phyloP scores from a whole-genome alignment of 352 stramenopile genomes.

The Albugo laibachii region DNA sequence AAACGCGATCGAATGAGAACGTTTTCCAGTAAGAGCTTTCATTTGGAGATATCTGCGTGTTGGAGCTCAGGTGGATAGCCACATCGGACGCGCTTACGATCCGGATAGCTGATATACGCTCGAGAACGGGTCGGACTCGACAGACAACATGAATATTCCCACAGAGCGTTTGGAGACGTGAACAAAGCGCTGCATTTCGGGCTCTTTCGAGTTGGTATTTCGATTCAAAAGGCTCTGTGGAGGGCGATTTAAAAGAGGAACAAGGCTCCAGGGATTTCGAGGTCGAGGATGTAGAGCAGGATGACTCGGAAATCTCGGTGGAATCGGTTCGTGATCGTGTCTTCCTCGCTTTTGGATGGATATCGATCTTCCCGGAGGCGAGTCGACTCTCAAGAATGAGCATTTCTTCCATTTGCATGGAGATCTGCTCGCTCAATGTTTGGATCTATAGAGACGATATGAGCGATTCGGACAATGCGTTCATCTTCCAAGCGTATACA shows the following conservation, averaged over 20 bases:
- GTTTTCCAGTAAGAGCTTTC: conserved; percentile 74
- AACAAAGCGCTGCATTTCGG: conserved; percentile 58
- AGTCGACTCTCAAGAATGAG: no score
- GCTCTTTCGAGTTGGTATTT: conserved; percentile 78
- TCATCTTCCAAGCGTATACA: not conserved
- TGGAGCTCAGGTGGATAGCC: no score
- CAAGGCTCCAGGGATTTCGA: conserved; percentile 1
- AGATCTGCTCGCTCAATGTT: conserved; percentile 19
- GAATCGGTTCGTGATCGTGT: not conserved
- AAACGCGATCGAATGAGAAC: conserved; percentile 95
- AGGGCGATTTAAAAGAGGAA: no score
- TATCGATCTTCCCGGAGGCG: not conserved
- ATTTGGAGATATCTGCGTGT: no score
- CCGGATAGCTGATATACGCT: conserved; percentile 20
- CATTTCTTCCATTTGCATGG: not conserved
- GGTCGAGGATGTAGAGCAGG: not conserved
- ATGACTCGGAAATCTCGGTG: not conserved
- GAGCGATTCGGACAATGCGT: not conserved
- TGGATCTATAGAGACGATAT: conserved; percentile 16
- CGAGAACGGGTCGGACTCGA: conserved; percentile 71
- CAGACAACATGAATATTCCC: conserved; percentile 91
- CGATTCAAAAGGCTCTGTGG: conserved; percentile 43
- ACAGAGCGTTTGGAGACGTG: conserved; percentile 67
- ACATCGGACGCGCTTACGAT: conserved; percentile 73
- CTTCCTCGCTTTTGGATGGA: not conserved